Conservation (phyloP, 257 asterid genomes). For the Solanum sejunctum region DNA sequence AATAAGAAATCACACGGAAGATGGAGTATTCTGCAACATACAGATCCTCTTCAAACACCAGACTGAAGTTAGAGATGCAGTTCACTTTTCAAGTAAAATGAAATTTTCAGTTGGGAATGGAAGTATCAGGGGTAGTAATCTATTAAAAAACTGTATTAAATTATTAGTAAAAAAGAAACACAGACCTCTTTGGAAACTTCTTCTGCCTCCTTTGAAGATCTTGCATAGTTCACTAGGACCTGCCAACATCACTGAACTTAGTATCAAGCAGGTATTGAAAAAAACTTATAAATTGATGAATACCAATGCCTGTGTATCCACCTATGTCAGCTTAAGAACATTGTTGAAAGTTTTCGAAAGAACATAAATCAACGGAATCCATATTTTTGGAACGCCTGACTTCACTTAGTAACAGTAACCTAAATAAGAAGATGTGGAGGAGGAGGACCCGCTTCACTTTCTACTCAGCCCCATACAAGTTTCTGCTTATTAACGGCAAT, state of each 20-base stretch:
- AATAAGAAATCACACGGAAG: not conserved
- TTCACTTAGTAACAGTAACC: not conserved
- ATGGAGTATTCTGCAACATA: not conserved
- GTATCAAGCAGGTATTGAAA: not conserved
- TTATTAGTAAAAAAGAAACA: not conserved
- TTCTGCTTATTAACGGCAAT: not conserved
- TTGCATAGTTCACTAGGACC: conserved; percentile 96
- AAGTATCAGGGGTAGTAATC: not conserved
- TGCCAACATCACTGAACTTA: conserved; percentile 6
- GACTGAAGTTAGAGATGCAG: not conserved
- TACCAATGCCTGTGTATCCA: not conserved
- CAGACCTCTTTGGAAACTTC: conserved; percentile 62
- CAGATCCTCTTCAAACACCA: not conserved
- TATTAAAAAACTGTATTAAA: not conserved
- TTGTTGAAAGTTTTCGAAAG: not conserved
- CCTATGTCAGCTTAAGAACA: not conserved
- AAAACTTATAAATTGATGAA: not conserved
- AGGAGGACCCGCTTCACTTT: not conserved
- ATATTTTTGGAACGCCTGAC: not conserved
- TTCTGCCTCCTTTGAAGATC: conserved; percentile 96
- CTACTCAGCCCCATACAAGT: not conserved
- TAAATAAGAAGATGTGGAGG: not conserved
- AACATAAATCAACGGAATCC: not conserved
- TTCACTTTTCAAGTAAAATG: not conserved
- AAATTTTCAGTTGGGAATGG: not conserved